Conservation (phyloP, 1,139 yeast species). For the Pichia sp. region DNA sequence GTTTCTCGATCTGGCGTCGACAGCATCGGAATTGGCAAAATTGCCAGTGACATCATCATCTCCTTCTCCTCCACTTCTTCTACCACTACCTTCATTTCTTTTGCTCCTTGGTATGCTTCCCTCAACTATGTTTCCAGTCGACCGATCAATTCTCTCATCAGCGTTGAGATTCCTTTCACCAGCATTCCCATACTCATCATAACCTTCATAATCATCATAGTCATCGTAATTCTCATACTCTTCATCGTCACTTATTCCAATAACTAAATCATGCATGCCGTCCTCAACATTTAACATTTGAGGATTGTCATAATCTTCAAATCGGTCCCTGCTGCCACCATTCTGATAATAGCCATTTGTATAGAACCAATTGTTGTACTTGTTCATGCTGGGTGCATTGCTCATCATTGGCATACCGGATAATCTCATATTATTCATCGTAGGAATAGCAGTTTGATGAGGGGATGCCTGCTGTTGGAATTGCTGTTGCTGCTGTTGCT, state of each 20-base stretch:
- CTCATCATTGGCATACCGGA: neutral
- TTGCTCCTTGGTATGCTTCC: neutral
- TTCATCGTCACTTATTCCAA: conserved; percentile 12
- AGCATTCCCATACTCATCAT: neutral
- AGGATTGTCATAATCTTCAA: neutral
- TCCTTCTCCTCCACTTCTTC: neutral
- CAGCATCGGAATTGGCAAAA: neutral
- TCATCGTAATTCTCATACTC: conserved; percentile 6
- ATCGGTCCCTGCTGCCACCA: neutral
- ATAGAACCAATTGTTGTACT: conserved; percentile 2
- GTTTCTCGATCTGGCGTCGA: neutral
- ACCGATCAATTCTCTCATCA: neutral
- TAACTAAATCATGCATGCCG: conserved; percentile 4
- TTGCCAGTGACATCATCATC: neutral
- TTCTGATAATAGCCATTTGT: neutral
- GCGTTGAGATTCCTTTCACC: neutral
- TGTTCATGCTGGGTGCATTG: neutral
- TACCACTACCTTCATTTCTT: neutral
- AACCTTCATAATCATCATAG: neutral
- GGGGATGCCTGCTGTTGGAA: neutral
- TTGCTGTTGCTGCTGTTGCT: neutral
- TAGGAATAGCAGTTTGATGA: neutral
- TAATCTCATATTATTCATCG: neutral
- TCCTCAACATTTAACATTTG: neutral
- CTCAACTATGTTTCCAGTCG: neutral